Conservation (phyloP, 495 filamentous ascomycete species). For the Cairneyella variabilis region DNA sequence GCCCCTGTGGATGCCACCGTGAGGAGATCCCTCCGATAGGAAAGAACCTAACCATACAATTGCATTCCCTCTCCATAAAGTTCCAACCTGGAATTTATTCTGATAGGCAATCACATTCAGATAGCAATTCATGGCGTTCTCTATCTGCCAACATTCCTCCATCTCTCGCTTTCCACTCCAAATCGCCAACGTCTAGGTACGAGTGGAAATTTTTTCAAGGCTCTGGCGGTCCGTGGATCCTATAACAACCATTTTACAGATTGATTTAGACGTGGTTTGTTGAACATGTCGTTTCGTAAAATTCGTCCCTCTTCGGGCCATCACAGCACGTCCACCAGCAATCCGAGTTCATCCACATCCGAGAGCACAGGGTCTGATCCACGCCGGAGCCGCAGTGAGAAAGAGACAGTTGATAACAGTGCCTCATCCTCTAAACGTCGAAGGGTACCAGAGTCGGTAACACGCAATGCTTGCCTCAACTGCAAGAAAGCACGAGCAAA, state of each 20-base stretch:
- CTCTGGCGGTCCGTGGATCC: not conserved
- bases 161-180: not conserved
- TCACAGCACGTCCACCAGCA: slow-evolving; percentile 20
- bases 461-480: slow-evolving; percentile 25
- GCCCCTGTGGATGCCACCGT: not conserved
- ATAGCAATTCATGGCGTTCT: slow-evolving; percentile 5
- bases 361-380: slow-evolving; percentile 23
- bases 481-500: slow-evolving; percentile 29
- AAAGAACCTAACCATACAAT: not conserved
- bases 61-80: not conserved
- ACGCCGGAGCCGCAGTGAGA: slow-evolving; percentile 19
- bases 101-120: not conserved
- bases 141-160: slow-evolving; percentile 4
- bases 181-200: slow-evolving; percentile 2
- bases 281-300: slow-evolving; percentile 22
- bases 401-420: slow-evolving; percentile 11
- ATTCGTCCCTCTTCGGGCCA: slow-evolving; percentile 22
- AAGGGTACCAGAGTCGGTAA: slow-evolving; percentile 26
- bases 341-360: slow-evolving; percentile 23
- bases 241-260: not conserved
- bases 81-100: not conserved
- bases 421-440: slow-evolving; percentile 19
- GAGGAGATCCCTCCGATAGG: slow-evolving; percentile 1
- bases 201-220: not conserved
- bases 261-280: not conserved